Base-by-base conservation (phyloP, 2,329 filamentous ascomycete species). In the Fusarium goolgardi region DNA sequence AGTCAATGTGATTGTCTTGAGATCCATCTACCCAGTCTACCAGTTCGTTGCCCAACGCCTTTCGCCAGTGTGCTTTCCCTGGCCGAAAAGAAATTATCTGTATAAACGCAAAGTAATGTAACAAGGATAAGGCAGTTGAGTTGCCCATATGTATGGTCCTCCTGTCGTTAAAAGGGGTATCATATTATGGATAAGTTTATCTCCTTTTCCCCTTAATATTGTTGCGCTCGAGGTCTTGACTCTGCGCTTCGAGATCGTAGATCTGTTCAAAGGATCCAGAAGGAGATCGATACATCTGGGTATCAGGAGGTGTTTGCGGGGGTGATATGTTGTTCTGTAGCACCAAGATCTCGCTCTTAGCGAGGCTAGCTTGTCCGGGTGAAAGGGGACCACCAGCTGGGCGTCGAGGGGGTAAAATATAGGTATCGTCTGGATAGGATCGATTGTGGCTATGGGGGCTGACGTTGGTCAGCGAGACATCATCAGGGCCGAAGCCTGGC, bases 321-420 rank as follows among this genome's bases (percentile, higher is more conserved):
- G 75, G 71, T 6, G 59, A 55, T 13, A 66, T 63, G 20, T 73
- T 71, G 27, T 77, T 77, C 55, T 80, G 75, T 20, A 79, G 78
- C 45, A 81, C 70, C 52, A 77, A 78, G 41, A 78, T 70, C 47
- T 81, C 79, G 67, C 78, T 80, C 32, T 72, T 76, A 35, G 68
- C 71, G 13, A 75, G 69, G 27, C 59, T 72, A 11, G 34, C 29
- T 55, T 75, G 37, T 54, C 70, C 49, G 34, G 62, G 55, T 18
- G 71, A 67, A 13, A 66, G 49, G 23, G 34, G 61, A 37, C 58
- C 47, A 18, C 60, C 55, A 27, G 44, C 31, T 41, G 34, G 70
- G 56, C 65, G 74, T 52, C 65, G 66, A n/a, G 63, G 62, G 16
- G 62, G 71, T 16, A 68, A 67, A n/a, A 70, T 59, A 40, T 65